Evolutionary conservation across 1,284 basidiomycete genomes (phyloP), one percentile per base, ranked within the genome.

Genomic region (Ceratobasidium sp.): DNA sequence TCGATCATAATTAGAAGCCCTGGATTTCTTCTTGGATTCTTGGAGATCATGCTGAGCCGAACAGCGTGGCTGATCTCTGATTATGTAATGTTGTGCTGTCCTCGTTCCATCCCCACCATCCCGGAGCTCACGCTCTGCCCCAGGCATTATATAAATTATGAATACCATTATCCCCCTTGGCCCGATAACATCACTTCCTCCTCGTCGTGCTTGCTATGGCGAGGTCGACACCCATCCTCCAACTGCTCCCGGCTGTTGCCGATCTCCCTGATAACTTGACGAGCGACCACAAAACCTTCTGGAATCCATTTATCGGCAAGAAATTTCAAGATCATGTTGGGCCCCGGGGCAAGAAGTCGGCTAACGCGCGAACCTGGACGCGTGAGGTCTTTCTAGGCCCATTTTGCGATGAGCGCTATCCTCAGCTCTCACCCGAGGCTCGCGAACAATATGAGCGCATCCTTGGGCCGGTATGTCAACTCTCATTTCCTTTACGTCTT

Each of bases 381-480:
- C 31, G 56, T 19, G 17, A 59, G 11, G 1, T 59, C 8, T 33
- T 59, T 8, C 15, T 41, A 5, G 7, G 11, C 29, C 4, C 14
- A 2, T 59, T 59, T 31, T 59, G 56, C 31, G 31, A 59, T 31
- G 31, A 59, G 56, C 36, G 33, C 6, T 59, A 36, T 22, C 31
- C 29, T 36, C 11, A 59, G 9, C 56, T 59, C 56, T 19, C 14
- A 15, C 17, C 15, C 17, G 31, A 33, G 33, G 31, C 14, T 15
- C 56, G 56, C n/a, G 15, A 17, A 5, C 29, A 33, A 17, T 59
- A 59, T n/a, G 56, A 59, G 22, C 15, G 19, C 1, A 59, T 59
- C 2, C 14, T 59, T 3, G 56, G 56, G 2, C 31, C n/a, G 53
- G 53, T 56, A 14, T 24, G 53, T 56, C 14, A 9, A 24, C 5